Percentiles rank a stretch among this genome's conserved stretches.
These are phyloP conservation scores for Thalassiosira mediterranea DNA, from an alignment of 352 stramenopile genomes.

Conservation along the genomic window DNA sequence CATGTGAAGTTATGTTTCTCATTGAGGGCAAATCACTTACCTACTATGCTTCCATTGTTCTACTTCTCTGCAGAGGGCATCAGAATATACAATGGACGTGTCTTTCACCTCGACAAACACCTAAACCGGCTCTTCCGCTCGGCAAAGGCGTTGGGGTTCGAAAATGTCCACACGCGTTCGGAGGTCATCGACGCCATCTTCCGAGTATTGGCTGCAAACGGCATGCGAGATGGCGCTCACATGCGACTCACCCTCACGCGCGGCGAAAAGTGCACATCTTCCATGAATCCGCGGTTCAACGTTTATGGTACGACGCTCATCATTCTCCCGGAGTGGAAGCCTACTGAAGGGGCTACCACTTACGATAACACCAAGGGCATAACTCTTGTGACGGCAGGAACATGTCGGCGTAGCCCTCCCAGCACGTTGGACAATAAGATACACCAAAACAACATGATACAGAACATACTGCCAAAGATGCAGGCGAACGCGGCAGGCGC, in stretches of 20 bases:
- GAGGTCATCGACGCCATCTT: constrained; percentile 84
- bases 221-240: constrained; percentile 84
- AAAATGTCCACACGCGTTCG: constrained; percentile 77
- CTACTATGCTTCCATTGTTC: no score
- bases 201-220: constrained; percentile 82
- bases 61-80: no score
- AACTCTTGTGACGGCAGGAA: constrained; percentile 76
- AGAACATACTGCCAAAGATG: constrained; percentile 88
- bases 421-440: constrained; percentile 85
- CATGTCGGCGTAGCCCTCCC: constrained; percentile 75
- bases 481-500: constrained; percentile 83
- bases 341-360: constrained; percentile 78
- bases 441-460: constrained; percentile 86
- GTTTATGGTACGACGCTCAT: constrained; percentile 86
- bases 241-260: constrained; percentile 84
- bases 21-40: no score
- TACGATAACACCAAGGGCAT: constrained; percentile 85
- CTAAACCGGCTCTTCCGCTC: constrained; percentile 80
- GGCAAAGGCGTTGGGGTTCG: constrained; percentile 84
- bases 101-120: constrained; percentile 85
- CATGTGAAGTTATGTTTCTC: no score
- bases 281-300: constrained; percentile 86
- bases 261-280: constrained; percentile 83
- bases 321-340: constrained; percentile 85
- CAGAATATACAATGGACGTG: constrained; percentile 80